Base-by-base conservation (phyloP, 2,329 filamentous ascomycete genomes). In the Fusarium paranaense region DNA sequence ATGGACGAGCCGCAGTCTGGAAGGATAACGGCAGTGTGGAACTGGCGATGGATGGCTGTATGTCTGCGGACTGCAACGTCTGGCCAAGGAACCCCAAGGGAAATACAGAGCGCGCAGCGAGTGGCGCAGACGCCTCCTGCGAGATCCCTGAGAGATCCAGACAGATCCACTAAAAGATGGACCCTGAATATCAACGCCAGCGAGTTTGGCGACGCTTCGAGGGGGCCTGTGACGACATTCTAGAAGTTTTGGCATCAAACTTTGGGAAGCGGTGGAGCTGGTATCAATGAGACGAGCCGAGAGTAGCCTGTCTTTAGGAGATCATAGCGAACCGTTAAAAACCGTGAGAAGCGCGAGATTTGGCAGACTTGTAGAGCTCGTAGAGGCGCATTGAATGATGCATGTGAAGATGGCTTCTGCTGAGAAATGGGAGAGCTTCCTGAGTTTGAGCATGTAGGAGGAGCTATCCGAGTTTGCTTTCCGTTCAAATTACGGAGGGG, bases 21-120 rank as follows among this genome's bases (percentile, higher is more conserved):
- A 62, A 64, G 54, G 59, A 72, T 73, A 69, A 70, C 66, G 66
- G 61, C 40, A 72, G 65, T 60, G 69, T 68, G 67, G 70, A 62
- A 62, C 64, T 59, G 40, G 35, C 56, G 60, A 73, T 63, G 72
- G 42, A 47, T 47, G 42, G 42, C 16, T 47, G 42, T 16, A 50
- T 50, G 45, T 66, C 40, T 67, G 58, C 35, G 38, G 60, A 61
- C 45, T 65, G 38, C 64, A 50, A 32, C 22, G 30, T 61, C 45
- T 37, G 37, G 58, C 50, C 38, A 70, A 61, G 57, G 57, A 45
- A 42, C 25, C 33, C 22, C 18, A 22, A 37, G 42, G 20, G 47
- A 63, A 56, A 47, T 38, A 35, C 33, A 40, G 50, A 52, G 25
- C 40, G 38, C 27, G 38, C 38, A 59, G 62, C 35, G 59, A 64